These are phyloP conservation scores for Albugo candida DNA, from an alignment of 352 stramenopile genomes.

Conservation along the genomic window DNA sequence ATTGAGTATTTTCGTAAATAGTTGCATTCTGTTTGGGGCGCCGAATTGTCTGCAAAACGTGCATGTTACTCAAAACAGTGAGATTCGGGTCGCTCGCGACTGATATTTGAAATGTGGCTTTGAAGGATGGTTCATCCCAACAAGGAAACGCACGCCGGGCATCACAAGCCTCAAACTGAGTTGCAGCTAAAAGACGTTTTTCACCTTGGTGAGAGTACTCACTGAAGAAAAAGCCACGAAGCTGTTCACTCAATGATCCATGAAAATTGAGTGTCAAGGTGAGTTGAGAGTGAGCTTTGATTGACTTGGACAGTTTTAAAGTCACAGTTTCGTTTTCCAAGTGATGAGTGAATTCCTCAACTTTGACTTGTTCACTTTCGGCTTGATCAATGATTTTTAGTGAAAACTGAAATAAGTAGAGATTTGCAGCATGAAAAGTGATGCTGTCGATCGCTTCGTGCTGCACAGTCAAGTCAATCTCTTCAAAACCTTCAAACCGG, in stretches of 20 bases:
- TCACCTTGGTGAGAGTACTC: constrained; percentile 84
- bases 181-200: constrained; percentile 86
- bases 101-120: constrained; percentile 88
- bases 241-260: constrained; percentile 80
- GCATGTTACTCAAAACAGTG: constrained; percentile 93
- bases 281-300: constrained; percentile 15
- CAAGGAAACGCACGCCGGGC: constrained; percentile 92
- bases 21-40: constrained; percentile 36
- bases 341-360: constrained; percentile 35
- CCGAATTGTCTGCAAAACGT: constrained; percentile 71
- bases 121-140: constrained; percentile 94
- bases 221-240: constrained; percentile 92
- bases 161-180: constrained; percentile 70
- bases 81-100: constrained; percentile 79
- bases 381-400: constrained; percentile 23
- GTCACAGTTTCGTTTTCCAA: constrained; percentile 30
- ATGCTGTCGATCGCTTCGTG: constrained; percentile 59
- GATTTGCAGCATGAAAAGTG: constrained; percentile 87
- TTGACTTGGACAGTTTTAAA: constrained; percentile 22
- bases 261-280: constrained; percentile 31
- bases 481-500: constrained; percentile 47
- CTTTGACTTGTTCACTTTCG: constrained; percentile 14
- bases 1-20: constrained; percentile 21
- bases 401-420: constrained; percentile 62
- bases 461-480: constrained; percentile 32